These are phyloP conservation scores for Colletotrichum sp. DNA, from an alignment of 2,329 filamentous ascomycete genomes.

Conservation along the genomic window DNA sequence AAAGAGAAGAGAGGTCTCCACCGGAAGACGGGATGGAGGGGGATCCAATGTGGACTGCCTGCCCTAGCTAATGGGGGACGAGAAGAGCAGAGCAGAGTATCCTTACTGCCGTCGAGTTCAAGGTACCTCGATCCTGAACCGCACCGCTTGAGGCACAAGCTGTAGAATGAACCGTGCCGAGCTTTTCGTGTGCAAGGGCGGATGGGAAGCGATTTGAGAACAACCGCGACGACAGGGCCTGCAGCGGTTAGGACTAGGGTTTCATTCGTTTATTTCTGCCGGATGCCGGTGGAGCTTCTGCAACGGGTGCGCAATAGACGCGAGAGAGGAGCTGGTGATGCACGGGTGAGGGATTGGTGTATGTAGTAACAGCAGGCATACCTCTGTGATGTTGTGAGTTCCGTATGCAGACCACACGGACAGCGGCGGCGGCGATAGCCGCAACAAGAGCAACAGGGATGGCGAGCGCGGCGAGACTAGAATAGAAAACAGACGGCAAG, in stretches of 20 bases:
- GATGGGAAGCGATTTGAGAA: conserved; percentile 26
- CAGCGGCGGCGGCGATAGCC: neutral
- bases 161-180: conserved; percentile 41
- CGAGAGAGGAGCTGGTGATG: conserved; percentile 10
- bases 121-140: neutral
- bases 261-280: conserved; percentile 41
- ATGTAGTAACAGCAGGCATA: neutral
- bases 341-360: neutral
- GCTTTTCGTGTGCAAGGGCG: conserved; percentile 17
- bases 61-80: neutral
- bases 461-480: neutral
- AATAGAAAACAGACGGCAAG: conserved; percentile 1
- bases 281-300: conserved; percentile 21
- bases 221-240: conserved; percentile 21
- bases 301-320: conserved; percentile 12
- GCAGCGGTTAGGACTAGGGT: conserved; percentile 46
- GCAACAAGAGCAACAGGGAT: conserved; percentile 1
- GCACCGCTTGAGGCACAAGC: conserved; percentile 34
- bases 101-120: neutral
- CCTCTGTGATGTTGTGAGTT: neutral
- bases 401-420: neutral
- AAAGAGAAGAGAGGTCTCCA: conserved; percentile 32
- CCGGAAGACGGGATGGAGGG: conserved; percentile 33
- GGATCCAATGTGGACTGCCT: neutral
- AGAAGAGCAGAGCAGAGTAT: neutral